Conservation (phyloP, 345 rosid species). For the Ceriops zippeliana region DNA sequence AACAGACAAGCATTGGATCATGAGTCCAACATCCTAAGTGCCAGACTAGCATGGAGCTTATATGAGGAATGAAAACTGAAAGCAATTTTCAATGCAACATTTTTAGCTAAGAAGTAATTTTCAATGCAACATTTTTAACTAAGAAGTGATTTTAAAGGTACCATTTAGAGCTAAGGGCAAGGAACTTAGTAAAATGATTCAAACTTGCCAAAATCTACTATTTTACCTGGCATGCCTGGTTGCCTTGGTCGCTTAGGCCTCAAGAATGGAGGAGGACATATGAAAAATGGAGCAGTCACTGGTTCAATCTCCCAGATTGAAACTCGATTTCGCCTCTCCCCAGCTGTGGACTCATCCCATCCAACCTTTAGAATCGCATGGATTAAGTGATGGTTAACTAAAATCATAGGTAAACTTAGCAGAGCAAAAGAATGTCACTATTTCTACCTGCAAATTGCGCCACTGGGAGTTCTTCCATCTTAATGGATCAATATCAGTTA, state of each 20-base stretch:
- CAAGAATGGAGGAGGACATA: slow-evolving; percentile 90
- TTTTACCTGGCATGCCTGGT: slow-evolving; percentile 72
- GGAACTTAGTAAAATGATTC: background rate
- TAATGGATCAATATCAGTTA: slow-evolving; percentile 81
- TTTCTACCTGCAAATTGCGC: slow-evolving; percentile 83
- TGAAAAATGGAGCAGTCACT: slow-evolving; percentile 86
- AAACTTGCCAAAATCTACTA: background rate
- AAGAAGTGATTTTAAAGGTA: background rate
- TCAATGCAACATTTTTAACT: background rate
- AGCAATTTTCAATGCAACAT: background rate
- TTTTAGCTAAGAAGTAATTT: background rate
- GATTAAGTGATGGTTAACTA: background rate
- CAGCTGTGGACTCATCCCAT: slow-evolving; percentile 98
- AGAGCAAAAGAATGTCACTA: background rate
- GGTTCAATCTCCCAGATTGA: slow-evolving; percentile 98
- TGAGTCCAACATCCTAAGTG: background rate
- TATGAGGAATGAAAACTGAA: background rate
- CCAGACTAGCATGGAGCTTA: slow-evolving; percentile 5
- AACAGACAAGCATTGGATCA: slow-evolving; percentile 5
- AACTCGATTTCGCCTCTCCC: slow-evolving; percentile 76
- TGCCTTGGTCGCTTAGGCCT: slow-evolving; percentile 77
- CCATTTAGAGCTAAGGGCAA: background rate
- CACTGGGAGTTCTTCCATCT: slow-evolving; percentile 98
- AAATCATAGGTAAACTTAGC: background rate
- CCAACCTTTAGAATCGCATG: slow-evolving; percentile 58